Percentiles rank a stretch among this genome's conserved stretches.
Conservation (phyloP, 768 basidiomycete species). For the Tylopilus plumbeoviolaceoides region DNA sequence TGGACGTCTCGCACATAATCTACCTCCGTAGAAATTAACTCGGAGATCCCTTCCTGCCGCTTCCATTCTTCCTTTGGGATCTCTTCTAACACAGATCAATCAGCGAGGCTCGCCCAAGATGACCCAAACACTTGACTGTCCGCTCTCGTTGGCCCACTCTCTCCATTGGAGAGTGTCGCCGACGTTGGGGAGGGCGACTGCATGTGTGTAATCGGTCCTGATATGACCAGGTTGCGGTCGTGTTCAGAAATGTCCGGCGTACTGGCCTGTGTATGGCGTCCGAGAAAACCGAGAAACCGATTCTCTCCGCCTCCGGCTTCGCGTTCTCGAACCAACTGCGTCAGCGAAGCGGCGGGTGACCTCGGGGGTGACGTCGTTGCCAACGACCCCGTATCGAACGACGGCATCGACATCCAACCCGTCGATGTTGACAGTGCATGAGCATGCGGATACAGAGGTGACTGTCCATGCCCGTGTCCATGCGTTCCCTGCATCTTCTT, state of each 20-base stretch:
- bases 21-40: slow-evolving; percentile 86
- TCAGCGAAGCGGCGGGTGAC: slow-evolving; percentile 31
- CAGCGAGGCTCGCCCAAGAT: slow-evolving; percentile 93
- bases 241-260: slow-evolving; percentile 46
- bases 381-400: too few relatives aligned
- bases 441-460: background rate
- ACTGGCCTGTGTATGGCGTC: slow-evolving; percentile 39
- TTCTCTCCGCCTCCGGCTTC: slow-evolving; percentile 21
- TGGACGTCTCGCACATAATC: slow-evolving; percentile 91
- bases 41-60: slow-evolving; percentile 94
- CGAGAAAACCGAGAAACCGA: slow-evolving; percentile 59
- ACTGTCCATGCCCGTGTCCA: background rate
- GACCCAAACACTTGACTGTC: slow-evolving; percentile 59
- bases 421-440: slow-evolving; percentile 1
- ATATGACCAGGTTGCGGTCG: slow-evolving; percentile 54
- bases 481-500: slow-evolving; percentile 46
- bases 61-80: too few relatives aligned
- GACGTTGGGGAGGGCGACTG: slow-evolving; percentile 18
- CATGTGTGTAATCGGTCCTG: slow-evolving; percentile 55
- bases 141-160: slow-evolving; percentile 33
- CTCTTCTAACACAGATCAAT: slow-evolving; percentile 77
- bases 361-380: slow-evolving; percentile 45
- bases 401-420: slow-evolving; percentile 60
- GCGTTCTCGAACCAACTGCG: slow-evolving; percentile 21
- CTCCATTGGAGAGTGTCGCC: background rate